phyloP scores from a whole-genome alignment of 371 early-diverging fungal species.

The Chytridium lagenaria region DNA sequence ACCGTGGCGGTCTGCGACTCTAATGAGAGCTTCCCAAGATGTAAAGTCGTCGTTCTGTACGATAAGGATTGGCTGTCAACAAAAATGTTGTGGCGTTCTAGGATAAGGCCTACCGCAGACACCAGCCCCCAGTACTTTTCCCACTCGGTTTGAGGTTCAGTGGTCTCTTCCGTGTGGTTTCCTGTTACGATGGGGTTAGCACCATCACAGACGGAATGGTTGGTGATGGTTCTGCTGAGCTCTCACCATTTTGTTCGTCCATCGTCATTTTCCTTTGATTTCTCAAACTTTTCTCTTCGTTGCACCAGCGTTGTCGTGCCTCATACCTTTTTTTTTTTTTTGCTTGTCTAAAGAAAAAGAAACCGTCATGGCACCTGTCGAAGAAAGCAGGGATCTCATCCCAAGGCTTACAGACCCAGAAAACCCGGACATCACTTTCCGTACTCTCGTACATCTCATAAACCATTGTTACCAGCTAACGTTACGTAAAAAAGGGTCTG shows the following conservation, averaged over 20 bases:
- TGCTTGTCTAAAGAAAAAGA: too few species aligned
- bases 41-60: constrained; percentile 60
- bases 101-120: not conserved
- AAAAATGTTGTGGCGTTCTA: too few species aligned
- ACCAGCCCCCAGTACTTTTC: constrained; percentile 29
- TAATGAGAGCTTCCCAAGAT: constrained; percentile 67
- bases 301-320: too few species aligned
- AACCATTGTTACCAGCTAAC: not conserved
- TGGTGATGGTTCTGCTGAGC: too few species aligned
- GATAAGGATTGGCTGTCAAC: too few species aligned
- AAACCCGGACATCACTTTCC: constrained; percentile 22
- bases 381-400: too few species aligned
- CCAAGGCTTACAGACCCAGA: constrained; percentile 8
- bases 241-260: too few species aligned
- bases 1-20: constrained; percentile 61
- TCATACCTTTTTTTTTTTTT: constrained; percentile 2
- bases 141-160: constrained; percentile 17
- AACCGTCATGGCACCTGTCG: too few species aligned
- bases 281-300: too few species aligned
- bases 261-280: too few species aligned
- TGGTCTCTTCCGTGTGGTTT: not conserved
- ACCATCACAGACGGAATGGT: not conserved
- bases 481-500: constrained; percentile 72
- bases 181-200: not conserved
- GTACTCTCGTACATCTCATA: constrained; percentile 24